A percentile compares a stretch with the other conserved stretches of the same genome.
Evolutionary conservation across 176 grass and related monocot species (phyloP).

Genomic region (Aechmea fasciata): DNA sequence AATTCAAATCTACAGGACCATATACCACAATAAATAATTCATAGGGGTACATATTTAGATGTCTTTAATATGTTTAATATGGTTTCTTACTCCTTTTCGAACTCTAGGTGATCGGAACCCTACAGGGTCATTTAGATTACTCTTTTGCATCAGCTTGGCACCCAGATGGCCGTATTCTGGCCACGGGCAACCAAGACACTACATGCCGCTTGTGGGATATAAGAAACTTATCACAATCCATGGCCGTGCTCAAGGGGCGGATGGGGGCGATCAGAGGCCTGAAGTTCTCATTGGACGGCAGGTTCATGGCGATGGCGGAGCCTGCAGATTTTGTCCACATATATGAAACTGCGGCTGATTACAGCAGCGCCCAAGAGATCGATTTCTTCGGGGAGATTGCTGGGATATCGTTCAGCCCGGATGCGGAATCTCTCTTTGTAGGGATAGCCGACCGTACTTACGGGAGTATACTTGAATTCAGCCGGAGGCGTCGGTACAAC

Average conservation of each 20-base stretch:
- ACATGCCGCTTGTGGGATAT: slow-evolving; percentile 67
- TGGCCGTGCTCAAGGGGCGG: slow-evolving; percentile 64
- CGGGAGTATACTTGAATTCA: slow-evolving; percentile 67
- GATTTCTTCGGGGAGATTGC: slow-evolving; percentile 84
- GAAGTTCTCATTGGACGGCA: slow-evolving; percentile 60
- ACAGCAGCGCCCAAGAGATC: slow-evolving; percentile 53
- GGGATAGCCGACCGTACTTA: slow-evolving; percentile 70
- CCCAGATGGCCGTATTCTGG: slow-evolving; percentile 35
- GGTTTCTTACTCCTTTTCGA: not conserved
- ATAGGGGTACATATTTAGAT: too few species aligned
- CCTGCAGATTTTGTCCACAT: slow-evolving; percentile 76
- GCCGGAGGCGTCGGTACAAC: slow-evolving; percentile 37
- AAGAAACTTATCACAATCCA: slow-evolving; percentile 36
- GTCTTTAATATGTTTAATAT: too few species aligned
- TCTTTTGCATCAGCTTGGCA: slow-evolving; percentile 83
- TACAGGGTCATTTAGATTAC: slow-evolving; percentile 61
- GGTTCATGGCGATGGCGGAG: slow-evolving; percentile 72
- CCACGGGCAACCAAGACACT: slow-evolving; percentile 71
- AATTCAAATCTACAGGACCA: not conserved
- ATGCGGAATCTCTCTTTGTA: slow-evolving; percentile 48
- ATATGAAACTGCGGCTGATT: slow-evolving; percentile 43
- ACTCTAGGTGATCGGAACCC: slow-evolving; percentile 37
- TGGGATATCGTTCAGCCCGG: slow-evolving; percentile 76
- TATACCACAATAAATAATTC: too few species aligned
- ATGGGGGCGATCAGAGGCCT: slow-evolving; percentile 69